Conservation (phyloP, 495 filamentous ascomycete species). For the Tuber borchii region DNA sequence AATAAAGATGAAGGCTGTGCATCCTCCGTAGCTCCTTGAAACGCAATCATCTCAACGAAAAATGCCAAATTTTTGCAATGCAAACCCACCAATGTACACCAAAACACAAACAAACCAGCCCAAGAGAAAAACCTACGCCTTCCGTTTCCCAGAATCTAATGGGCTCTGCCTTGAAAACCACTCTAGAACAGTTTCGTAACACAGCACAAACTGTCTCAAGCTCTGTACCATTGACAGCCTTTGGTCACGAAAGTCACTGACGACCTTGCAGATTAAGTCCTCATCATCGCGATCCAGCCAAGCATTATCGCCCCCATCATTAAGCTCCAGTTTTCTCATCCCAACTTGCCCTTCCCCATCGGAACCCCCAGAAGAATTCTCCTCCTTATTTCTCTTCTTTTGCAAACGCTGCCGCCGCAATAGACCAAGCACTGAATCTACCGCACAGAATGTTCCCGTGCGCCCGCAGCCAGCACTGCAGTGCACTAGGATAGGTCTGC, state of each 20-base stretch:
- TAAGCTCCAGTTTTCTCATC: conserved; percentile 46
- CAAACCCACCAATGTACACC: conserved; percentile 32
- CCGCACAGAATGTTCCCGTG: conserved; percentile 92
- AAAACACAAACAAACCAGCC: conserved; percentile 19
- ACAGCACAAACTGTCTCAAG: conserved; percentile 87
- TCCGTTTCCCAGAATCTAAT: conserved; percentile 42
- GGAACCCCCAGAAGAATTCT: conserved; percentile 32
- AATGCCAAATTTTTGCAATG: conserved; percentile 24
- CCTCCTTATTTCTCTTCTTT: conserved; percentile 29
- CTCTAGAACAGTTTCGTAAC: conserved; percentile 90
- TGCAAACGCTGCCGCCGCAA: conserved; percentile 65
- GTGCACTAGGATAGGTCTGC: conserved; percentile 79
- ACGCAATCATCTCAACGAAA: conserved; percentile 20
- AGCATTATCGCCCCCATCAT: conserved; percentile 46
- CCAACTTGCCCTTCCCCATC: conserved; percentile 36
- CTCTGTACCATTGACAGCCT: conserved; percentile 95
- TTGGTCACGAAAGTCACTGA: conserved; percentile 82
- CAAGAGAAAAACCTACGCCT: conserved; percentile 31
- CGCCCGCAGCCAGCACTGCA: conserved; percentile 93
- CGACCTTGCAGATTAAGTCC: conserved; percentile 77
- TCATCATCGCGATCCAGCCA: conserved; percentile 55
- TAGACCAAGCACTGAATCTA: conserved; percentile 91
- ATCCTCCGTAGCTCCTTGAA: background rate
- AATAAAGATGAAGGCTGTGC: background rate
- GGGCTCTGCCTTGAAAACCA: conserved; percentile 59